phyloP scores from a whole-genome alignment of 768 basidiomycete genomes.

The Strobilomyces dryophilus region DNA sequence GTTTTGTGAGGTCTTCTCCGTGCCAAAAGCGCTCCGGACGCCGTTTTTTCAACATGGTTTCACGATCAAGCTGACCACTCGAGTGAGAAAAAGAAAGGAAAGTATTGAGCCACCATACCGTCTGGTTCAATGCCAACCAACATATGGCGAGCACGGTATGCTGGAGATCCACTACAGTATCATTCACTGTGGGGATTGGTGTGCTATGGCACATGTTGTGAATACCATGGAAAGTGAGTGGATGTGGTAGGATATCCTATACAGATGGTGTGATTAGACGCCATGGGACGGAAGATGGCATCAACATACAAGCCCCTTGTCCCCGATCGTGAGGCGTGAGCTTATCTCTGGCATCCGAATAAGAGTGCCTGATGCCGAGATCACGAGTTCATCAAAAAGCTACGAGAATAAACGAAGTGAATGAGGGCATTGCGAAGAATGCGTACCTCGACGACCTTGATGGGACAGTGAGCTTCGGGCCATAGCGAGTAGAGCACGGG shows the following conservation, averaged over 20 bases:
- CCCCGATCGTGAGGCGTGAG: conserved; percentile 70
- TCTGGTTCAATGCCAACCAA: conserved; percentile 88
- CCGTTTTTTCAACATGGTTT: conserved; percentile 48
- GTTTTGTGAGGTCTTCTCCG: conserved; percentile 55
- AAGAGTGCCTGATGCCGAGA: conserved; percentile 66
- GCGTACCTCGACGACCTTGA: conserved; percentile 72
- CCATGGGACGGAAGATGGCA: background rate
- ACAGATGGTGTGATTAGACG: conserved; percentile 2
- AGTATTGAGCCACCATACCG: conserved; percentile 40
- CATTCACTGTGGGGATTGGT: conserved; percentile 40
- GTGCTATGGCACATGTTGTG: conserved; percentile 44
- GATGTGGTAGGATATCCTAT: conserved; percentile 66
- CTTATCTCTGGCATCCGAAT: conserved; percentile 74
- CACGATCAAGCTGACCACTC: conserved; percentile 51
- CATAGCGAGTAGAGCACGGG: conserved; percentile 5
- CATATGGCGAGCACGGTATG: conserved; percentile 77
- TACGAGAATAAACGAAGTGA: conserved; percentile 28
- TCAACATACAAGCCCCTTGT: conserved; percentile 61
- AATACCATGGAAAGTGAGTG: conserved; percentile 42
- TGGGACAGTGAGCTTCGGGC: conserved; percentile 9
- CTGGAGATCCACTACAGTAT: conserved; percentile 67
- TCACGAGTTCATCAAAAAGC: conserved; percentile 81
- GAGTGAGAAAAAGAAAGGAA: conserved; percentile 1
- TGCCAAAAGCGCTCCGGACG: conserved; percentile 79
- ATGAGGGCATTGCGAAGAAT: background rate